Conservation (phyloP, 1,139 yeast species). For the Suhomyces maxii region DNA sequence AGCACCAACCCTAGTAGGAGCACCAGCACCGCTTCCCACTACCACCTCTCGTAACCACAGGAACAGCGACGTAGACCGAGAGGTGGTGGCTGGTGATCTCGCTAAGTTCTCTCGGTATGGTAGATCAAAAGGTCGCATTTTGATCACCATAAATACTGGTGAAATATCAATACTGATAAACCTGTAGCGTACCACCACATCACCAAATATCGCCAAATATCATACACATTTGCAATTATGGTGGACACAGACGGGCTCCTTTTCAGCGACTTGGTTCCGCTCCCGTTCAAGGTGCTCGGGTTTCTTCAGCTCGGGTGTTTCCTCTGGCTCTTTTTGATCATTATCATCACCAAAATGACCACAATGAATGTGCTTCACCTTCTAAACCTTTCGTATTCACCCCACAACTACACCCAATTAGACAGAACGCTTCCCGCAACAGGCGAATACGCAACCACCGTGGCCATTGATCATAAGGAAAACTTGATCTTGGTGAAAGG, state of each 20-base stretch:
- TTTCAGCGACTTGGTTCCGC: conserved; percentile 26
- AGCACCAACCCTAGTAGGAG: too few species aligned
- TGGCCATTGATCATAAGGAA: conserved; percentile 34
- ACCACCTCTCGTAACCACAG: too few species aligned
- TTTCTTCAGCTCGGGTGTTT: conserved; percentile 33
- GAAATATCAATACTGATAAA: too few species aligned
- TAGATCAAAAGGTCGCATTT: too few species aligned
- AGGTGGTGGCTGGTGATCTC: too few species aligned
- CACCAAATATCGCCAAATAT: not conserved
- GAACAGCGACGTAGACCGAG: too few species aligned
- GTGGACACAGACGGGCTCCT: conserved; percentile 3
- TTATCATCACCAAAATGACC: conserved; percentile 24
- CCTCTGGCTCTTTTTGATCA: conserved; percentile 37
- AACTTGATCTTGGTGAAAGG: conserved; percentile 35
- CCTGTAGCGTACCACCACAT: not conserved
- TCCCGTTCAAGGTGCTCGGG: conserved; percentile 39
- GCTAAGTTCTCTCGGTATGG: too few species aligned
- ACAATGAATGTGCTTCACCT: conserved; percentile 37
- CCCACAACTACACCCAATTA: conserved; percentile 37
- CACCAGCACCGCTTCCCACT: too few species aligned
- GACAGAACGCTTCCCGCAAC: conserved; percentile 18
- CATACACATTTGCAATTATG: not conserved
- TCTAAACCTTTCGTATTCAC: conserved; percentile 38
- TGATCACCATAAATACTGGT: too few species aligned
- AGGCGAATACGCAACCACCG: conserved; percentile 38